Evolutionary conservation across 2,329 filamentous ascomycete genomes (phyloP).

Genomic region (Xylariaceae sp.): DNA sequence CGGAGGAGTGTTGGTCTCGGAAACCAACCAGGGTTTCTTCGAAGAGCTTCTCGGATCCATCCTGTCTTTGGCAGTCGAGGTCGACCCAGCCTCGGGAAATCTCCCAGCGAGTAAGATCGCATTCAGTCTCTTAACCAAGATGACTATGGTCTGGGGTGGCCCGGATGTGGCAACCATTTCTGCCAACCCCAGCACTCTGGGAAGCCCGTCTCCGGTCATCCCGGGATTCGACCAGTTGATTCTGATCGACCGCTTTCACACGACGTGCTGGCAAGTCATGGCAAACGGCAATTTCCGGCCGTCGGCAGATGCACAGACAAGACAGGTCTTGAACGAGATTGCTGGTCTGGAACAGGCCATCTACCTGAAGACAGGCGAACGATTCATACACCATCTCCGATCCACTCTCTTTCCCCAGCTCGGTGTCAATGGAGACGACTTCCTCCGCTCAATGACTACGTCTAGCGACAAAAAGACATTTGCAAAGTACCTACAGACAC

Average conservation of each 20-base stretch:
- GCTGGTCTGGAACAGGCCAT: slow-evolving; percentile 83
- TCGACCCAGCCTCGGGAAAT: slow-evolving; percentile 54
- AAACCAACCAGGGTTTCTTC: slow-evolving; percentile 84
- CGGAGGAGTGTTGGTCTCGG: slow-evolving; percentile 80
- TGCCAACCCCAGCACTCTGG: slow-evolving; percentile 44
- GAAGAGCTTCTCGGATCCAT: slow-evolving; percentile 82
- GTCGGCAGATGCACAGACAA: slow-evolving; percentile 75
- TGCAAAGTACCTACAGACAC: slow-evolving; percentile 56
- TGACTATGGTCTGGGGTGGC: slow-evolving; percentile 87
- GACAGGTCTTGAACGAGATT: slow-evolving; percentile 82
- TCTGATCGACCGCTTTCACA: slow-evolving; percentile 82
- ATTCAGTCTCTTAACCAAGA: slow-evolving; percentile 74
- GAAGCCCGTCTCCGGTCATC: slow-evolving; percentile 53
- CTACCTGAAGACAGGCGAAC: slow-evolving; percentile 80
- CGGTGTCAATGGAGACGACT: slow-evolving; percentile 57
- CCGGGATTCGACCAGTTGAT: slow-evolving; percentile 83
- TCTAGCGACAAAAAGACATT: slow-evolving; percentile 56
- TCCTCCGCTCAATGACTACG: slow-evolving; percentile 53
- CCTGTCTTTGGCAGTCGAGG: slow-evolving; percentile 74
- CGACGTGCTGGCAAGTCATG: slow-evolving; percentile 84
- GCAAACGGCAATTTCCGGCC: slow-evolving; percentile 73
- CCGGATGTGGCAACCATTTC: slow-evolving; percentile 63
- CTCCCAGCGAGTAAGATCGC: slow-evolving; percentile 62
- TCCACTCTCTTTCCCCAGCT: slow-evolving; percentile 58
- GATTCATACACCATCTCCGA: slow-evolving; percentile 68